A percentile compares a stretch with the other conserved stretches of the same genome.
These are phyloP conservation scores for Imleria badia DNA, from an alignment of 768 basidiomycete species.

Conservation along the genomic window DNA sequence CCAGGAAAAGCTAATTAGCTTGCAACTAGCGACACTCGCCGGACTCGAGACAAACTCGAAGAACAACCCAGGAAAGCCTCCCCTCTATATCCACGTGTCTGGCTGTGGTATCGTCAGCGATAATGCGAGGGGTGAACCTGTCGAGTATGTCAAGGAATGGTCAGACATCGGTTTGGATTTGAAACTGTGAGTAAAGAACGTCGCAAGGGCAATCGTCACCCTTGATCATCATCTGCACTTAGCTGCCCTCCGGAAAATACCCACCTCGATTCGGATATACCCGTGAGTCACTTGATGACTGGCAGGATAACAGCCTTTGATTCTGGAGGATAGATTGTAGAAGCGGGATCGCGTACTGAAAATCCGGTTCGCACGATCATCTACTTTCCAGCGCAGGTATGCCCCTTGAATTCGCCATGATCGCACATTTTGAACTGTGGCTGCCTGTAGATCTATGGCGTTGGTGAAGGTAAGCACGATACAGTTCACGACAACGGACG, in stretches of 20 bases:
- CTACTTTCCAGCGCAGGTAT: conserved; percentile 37
- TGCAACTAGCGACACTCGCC: conserved; percentile 34
- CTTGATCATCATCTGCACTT: background rate
- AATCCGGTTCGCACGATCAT: conserved; percentile 45
- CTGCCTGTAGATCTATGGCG: conserved; percentile 39
- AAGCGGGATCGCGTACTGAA: conserved; percentile 40
- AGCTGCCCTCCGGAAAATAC: conserved; percentile 32
- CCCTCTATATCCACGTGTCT: conserved; percentile 45
- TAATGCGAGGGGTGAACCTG: conserved; percentile 39
- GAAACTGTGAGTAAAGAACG: conserved; percentile 22
- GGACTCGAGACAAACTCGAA: conserved; percentile 39
- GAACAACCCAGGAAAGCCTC: conserved; percentile 37
- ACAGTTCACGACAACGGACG: background rate
- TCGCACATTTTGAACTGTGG: background rate
- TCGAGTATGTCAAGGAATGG: conserved; percentile 35
- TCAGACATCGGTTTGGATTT: conserved; percentile 39
- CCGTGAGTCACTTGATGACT: conserved; percentile 13
- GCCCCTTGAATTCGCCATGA: background rate
- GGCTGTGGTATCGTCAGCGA: conserved; percentile 42
- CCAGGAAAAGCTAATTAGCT: background rate
- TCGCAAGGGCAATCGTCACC: background rate
- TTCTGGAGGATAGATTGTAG: conserved; percentile 31
- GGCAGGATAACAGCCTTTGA: background rate
- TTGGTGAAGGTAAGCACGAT: conserved; percentile 36
- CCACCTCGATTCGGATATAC: conserved; percentile 35